Percentiles rank a stretch among this genome's conserved stretches.
These are phyloP conservation scores for Cryphonectria naterciae DNA, from an alignment of 2,329 filamentous ascomycete genomes.

Conservation along the genomic window DNA sequence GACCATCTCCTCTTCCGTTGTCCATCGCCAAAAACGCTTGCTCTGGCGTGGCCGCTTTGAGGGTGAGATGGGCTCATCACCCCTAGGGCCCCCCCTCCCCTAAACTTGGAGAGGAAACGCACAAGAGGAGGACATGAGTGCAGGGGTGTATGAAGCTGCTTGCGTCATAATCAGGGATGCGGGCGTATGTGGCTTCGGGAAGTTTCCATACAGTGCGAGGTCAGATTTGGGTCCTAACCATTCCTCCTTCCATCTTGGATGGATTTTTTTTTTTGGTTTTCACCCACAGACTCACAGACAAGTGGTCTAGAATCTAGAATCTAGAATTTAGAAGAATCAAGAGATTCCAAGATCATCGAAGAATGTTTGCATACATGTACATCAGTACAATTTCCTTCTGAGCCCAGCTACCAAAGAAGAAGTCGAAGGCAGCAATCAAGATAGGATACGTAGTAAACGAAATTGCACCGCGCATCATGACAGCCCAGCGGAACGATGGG, in stretches of 20 bases:
- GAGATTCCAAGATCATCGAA: neutral
- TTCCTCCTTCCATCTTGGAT: conserved; percentile 7
- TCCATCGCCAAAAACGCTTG: neutral
- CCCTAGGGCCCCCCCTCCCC: neutral
- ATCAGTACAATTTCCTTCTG: neutral
- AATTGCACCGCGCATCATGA: neutral
- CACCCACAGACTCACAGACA: neutral
- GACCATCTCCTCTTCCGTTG: neutral
- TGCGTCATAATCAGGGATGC: conserved; percentile 29
- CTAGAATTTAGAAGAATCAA: neutral
- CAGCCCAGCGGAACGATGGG: neutral
- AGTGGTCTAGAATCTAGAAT: neutral
- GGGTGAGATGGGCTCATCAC: neutral
- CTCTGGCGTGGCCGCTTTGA: neutral
- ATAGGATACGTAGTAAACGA: neutral
- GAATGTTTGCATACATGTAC: neutral
- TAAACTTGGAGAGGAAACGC: neutral
- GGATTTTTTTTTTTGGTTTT: neutral
- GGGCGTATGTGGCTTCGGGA: conserved; percentile 7
- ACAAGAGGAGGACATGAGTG: neutral
- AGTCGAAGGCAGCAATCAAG: neutral
- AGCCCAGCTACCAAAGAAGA: neutral
- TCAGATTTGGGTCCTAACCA: neutral
- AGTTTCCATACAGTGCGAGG: conserved; percentile 12
- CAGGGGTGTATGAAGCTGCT: conserved; percentile 17